Evolutionary conservation across 208 protist genomes (phyloP).

Genomic region (Acanthamoeba healyi): DNA sequence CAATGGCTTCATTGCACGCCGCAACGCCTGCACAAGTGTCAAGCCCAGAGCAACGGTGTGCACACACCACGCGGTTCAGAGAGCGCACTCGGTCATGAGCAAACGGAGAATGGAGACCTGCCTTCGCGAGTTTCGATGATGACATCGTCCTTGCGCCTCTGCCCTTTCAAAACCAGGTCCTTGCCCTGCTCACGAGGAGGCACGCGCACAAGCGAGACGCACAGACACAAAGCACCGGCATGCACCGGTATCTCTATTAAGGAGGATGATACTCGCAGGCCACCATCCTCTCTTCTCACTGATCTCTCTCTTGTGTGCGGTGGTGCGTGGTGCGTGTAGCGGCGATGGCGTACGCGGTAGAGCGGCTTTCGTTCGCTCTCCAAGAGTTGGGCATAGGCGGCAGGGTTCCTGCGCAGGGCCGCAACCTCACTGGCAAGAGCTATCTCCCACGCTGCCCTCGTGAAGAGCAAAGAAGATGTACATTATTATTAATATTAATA

Average conservation of each 20-base stretch:
- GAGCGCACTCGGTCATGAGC: background rate
- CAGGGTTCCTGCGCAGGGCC: background rate
- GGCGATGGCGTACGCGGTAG: conserved; percentile 1
- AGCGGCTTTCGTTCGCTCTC: conserved; percentile 23
- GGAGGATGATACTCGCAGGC: no score
- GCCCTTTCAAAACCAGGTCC: conserved; percentile 13
- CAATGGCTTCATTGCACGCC: conserved; percentile 25
- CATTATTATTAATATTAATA: no score
- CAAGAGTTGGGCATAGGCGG: background rate
- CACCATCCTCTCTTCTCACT: no score
- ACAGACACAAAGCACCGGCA: no score
- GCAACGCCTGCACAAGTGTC: background rate
- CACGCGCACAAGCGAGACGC: no score
- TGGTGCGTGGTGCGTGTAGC: no score
- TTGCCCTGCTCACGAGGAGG: conserved; percentile 15
- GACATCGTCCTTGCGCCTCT: conserved; percentile 11
- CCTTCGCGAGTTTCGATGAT: conserved; percentile 40
- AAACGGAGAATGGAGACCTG: background rate
- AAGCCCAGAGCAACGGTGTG: background rate
- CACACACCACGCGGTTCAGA: no score
- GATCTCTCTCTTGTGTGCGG: no score
- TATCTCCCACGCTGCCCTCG: background rate
- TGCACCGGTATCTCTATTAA: no score
- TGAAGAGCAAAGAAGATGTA: no score
- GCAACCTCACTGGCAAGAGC: conserved; percentile 37